These are phyloP conservation scores for Alternaria dauci DNA, from an alignment of 2,329 filamentous ascomycete species.

Conservation along the genomic window DNA sequence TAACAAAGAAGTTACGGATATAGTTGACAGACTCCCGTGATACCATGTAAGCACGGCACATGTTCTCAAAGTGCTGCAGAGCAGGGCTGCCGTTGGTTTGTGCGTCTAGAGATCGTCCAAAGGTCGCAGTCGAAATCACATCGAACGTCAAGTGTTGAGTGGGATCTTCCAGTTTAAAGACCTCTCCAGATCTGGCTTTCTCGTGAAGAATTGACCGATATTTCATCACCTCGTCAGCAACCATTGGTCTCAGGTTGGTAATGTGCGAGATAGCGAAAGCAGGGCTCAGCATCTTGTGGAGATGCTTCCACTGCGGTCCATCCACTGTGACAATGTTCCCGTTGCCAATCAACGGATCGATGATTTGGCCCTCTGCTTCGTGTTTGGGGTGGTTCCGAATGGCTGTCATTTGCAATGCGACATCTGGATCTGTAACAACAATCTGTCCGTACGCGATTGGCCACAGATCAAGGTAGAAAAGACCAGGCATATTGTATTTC, in stretches of 20 bases:
- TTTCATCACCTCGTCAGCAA: slow-evolving; percentile 35
- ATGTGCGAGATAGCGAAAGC: slow-evolving; percentile 46
- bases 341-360: slow-evolving; percentile 40
- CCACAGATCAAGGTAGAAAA: slow-evolving; percentile 59
- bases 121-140: slow-evolving; percentile 36
- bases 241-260: slow-evolving; percentile 37
- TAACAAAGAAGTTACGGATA: slow-evolving; percentile 23
- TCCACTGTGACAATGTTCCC: slow-evolving; percentile 43
- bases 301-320: slow-evolving; percentile 46
- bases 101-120: slow-evolving; percentile 34
- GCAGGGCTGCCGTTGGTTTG: slow-evolving; percentile 33
- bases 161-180: slow-evolving; percentile 37
- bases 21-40: slow-evolving; percentile 33
- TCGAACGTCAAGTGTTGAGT: slow-evolving; percentile 38
- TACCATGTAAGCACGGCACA: slow-evolving; percentile 21
- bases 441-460: slow-evolving; percentile 44
- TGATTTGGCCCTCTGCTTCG: slow-evolving; percentile 15
- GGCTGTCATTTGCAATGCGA: slow-evolving; percentile 51
- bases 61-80: slow-evolving; percentile 31
- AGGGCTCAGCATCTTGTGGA: slow-evolving; percentile 48
- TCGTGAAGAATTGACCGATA: slow-evolving; percentile 38
- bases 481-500: slow-evolving; percentile 44
- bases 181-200: slow-evolving; percentile 29
- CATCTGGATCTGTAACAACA: slow-evolving; percentile 51
- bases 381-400: slow-evolving; percentile 47